Evolutionary conservation across 345 rosid species (phyloP).

Genomic region (Sisymbrium altissimum): DNA sequence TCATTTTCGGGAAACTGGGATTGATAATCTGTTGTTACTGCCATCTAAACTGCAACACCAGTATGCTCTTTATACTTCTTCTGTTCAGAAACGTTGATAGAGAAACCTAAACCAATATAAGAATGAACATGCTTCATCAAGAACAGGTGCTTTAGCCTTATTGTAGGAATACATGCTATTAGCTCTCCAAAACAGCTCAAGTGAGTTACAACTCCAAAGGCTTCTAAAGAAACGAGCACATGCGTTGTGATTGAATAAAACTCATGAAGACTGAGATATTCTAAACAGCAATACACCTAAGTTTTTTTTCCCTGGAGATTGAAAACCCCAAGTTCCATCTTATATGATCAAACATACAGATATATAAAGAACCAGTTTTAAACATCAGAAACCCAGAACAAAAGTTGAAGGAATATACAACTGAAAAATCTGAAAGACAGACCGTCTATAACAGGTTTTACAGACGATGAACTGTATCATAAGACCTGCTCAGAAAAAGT

Average conservation of each 20-base stretch:
- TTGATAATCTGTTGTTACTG: slow-evolving; percentile 30
- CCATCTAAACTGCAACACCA: slow-evolving; percentile 38
- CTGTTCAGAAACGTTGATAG: not conserved
- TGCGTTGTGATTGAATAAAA: not conserved
- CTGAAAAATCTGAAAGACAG: not conserved
- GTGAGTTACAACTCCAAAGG: not conserved
- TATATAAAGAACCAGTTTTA: not conserved
- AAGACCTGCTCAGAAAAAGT: not conserved
- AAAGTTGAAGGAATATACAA: slow-evolving; percentile 10
- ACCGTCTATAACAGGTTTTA: not conserved
- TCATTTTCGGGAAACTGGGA: slow-evolving; percentile 16
- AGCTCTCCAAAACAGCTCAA: not conserved
- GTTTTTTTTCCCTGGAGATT: not conserved
- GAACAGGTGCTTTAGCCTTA: not conserved
- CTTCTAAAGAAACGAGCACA: not conserved
- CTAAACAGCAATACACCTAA: not conserved
- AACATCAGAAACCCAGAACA: slow-evolving; percentile 8
- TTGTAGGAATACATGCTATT: not conserved
- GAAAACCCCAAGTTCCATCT: not conserved
- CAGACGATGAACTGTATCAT: slow-evolving; percentile 11
- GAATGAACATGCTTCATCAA: not conserved
- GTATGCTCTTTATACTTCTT: not conserved
- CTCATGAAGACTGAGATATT: not conserved
- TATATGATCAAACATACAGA: slow-evolving; percentile 13
- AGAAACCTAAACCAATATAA: slow-evolving; percentile 13